Base-by-base conservation (phyloP, 2,329 filamentous ascomycete species). In the Botrytis medusae region DNA sequence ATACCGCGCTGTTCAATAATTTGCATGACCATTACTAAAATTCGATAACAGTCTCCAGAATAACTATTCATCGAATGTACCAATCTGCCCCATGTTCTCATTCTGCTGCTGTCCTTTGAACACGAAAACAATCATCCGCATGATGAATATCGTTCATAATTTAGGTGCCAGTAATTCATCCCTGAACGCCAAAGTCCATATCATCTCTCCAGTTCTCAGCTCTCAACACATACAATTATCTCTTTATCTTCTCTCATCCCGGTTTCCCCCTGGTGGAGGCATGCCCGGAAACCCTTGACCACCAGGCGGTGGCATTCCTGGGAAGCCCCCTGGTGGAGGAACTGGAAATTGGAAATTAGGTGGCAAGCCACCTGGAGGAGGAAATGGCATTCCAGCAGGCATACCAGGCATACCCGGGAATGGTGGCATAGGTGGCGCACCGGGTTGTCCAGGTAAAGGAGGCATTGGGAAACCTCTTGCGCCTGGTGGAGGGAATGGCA, bases 281-380 rank as follows among this genome's bases (percentile, higher is more conserved):
- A 68, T 51, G 12, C 62, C 70, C 8, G 70, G 70, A 40, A 72
- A 72, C n/a, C 44, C 62, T 44, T 34, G 29, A 10, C 32, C 44
- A 18, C 59, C 61, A 1, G 60, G 69, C 8, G 74, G 77, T 9
- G 75, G 74, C 34, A 72, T 69, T 14, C 71, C 75, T 10, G 73
- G 76, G 60, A 79, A 78, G 0, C 79, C 80, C 12, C 76, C 77
- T 79, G 75, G 76, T 14, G 73, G 72, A 14, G 82, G 82, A 22
- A 69, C 37, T 18, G 84, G 84, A 79, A 86, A 84, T 68, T 85
- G 85, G 78, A 88, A 87, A 74, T 86, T 86, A 10, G 87, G 86
- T 59, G 86, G 86, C 74, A 86, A 80, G n/a, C 83, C 84, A 37
- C 83, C 84, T 8, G 83, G 82, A 40, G 82, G 84, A 64, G 84